Conservation (phyloP, 2,329 filamentous ascomycete genomes). For the Alternaria rosae region DNA sequence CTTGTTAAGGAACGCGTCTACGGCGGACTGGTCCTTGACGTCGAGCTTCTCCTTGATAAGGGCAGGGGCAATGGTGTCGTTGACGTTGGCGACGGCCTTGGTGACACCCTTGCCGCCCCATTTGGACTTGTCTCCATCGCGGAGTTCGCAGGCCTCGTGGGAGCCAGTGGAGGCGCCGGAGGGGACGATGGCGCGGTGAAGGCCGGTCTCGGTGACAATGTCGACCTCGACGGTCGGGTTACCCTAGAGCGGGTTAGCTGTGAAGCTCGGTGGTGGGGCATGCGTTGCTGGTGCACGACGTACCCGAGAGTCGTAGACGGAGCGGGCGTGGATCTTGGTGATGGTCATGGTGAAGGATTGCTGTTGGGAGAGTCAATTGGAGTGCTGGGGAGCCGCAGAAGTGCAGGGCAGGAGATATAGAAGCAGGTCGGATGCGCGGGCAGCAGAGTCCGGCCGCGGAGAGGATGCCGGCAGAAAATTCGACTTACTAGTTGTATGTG, state of each 20-base stretch:
- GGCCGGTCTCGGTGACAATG: slow-evolving; percentile 92
- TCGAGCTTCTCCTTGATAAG: slow-evolving; percentile 63
- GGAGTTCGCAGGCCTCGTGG: slow-evolving; percentile 62
- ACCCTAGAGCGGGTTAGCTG: slow-evolving; percentile 51
- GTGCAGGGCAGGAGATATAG: slow-evolving; percentile 34
- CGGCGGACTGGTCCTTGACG: slow-evolving; percentile 62
- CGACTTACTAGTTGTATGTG: slow-evolving; percentile 45
- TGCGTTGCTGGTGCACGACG: slow-evolving; percentile 3
- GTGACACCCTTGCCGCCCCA: slow-evolving; percentile 64
- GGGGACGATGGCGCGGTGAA: slow-evolving; percentile 96
- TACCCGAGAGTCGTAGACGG: slow-evolving; percentile 91
- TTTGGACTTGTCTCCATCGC: slow-evolving; percentile 61
- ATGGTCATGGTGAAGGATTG: slow-evolving; percentile 71
- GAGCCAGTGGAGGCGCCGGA: slow-evolving; percentile 87
- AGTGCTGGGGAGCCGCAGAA: slow-evolving; percentile 12
- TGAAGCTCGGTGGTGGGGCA: not conserved
- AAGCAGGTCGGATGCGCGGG: slow-evolving; percentile 32
- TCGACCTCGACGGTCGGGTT: slow-evolving; percentile 99
- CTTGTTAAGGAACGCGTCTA: slow-evolving; percentile 61
- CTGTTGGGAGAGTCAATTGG: slow-evolving; percentile 35
- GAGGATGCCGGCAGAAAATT: slow-evolving; percentile 31
- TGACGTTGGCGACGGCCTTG: slow-evolving; percentile 64
- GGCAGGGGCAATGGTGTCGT: slow-evolving; percentile 62
- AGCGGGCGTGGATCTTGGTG: slow-evolving; percentile 68
- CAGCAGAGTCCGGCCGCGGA: slow-evolving; percentile 47